Evolutionary conservation across 2,329 filamentous ascomycete species (phyloP), one percentile per base, ranked within the genome.

Genomic region (Tolypocladium nubicola): DNA sequence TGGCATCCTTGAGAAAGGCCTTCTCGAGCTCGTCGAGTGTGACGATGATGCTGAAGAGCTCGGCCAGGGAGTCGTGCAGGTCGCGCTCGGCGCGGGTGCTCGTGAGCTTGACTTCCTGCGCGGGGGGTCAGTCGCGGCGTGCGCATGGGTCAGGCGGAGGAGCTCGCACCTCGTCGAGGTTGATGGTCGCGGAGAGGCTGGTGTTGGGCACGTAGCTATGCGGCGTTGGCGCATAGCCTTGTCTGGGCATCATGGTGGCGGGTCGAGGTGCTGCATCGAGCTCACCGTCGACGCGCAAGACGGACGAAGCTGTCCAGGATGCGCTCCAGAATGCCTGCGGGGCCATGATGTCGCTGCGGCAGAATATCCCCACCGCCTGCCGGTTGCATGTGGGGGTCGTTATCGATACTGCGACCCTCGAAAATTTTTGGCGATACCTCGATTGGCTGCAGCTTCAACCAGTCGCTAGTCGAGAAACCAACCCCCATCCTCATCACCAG

Each of bases 11-110:
- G 43, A 99, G 83, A 68, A 96, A 99, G 0, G 93, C 95, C 71
- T 95, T 96, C 68, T 99, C 94, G 1, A 99, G 82, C 62, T 95
- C 91, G 69, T 99, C 94, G 3, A 99, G 79, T 0, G 94, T 97
- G 60, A 97, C 83, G 41, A 99, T 93, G 63, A 99, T 97, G 75
- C 92, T 96, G 74, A 97, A 99, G 30, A 99, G 86, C 73, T 99
- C 94, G 57, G 93, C 94, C 16, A 99, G 84, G 1, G 94, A 97
- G 68, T 97, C 94, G 71, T 97, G 90, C 1, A 97, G 79, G 69
- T 99, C 92, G 60, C 93, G 87, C 75, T 97, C 93, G 45, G 89
- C 87, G 64, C 89, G 86, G 26, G 87, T 95, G 43, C 89, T 87
- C 54, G 90, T 85, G 59, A 99, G 82, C 73, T 96, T 96, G 65